Base-by-base conservation (phyloP, 2,329 filamentous ascomycete species). In the Paecilomyces niveus region DNA sequence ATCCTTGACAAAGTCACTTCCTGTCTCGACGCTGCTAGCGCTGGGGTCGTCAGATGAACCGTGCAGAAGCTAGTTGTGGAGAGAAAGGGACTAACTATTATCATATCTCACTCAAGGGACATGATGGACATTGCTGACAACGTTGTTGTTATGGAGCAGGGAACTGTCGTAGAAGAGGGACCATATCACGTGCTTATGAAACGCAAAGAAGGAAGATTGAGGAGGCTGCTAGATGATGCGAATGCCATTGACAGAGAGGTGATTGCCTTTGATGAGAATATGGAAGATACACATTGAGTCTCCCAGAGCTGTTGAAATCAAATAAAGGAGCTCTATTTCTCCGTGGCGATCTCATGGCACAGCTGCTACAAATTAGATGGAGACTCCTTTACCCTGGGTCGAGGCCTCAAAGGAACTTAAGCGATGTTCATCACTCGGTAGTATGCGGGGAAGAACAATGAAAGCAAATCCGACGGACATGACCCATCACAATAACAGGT, bases 1-100 rank as follows among this genome's bases (percentile, higher is more conserved):
- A 82, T 97, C 1, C 76, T 97, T 1, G 93, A 97, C 66, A 92
- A 97, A 74, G 90, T 92, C 0, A 97, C 92, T 0, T 89, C 86
- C 26, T 88, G 89, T 0, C 78, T 97, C 0, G 92, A 97, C 67
- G 80, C 81, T 0, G 83, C 87, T 64, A 87, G 83, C 45, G 86
- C 89, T 0, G 80, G 80, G 2, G 74, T 81, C 1, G 82, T 97
- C 3, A 79, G 89, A 11, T 74, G 81, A 8, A 87, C 87, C 0
- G 79, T 96, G 49, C 72, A 72, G 35, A 68, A 68, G 0, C 73
- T 94, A 1, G 76, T 87, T 11, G 61, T 64, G 0, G 58, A 59
- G 8, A 65, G 66, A 11, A 61, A 67, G 3, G 77, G 76, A 0
- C 82, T 90, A 71, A 89, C 89, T 0, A 84, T 96, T 0, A 79